These are phyloP conservation scores for Phlebiopsis flavidoalba DNA, from an alignment of 768 basidiomycete genomes.

Conservation along the genomic window DNA sequence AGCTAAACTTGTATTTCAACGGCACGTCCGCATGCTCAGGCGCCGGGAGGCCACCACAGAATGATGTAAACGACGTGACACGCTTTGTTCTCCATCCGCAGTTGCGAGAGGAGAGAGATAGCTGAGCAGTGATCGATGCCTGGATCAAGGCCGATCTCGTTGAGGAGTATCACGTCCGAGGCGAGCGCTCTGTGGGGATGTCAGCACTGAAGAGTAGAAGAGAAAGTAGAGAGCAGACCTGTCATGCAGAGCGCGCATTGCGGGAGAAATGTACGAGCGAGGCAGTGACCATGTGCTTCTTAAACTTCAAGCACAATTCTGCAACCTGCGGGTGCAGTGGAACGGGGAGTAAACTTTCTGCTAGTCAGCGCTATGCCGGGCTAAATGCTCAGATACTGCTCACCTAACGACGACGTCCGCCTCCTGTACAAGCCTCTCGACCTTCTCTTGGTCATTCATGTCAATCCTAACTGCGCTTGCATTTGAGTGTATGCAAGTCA, in stretches of 20 bases:
- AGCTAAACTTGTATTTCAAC: conserved; percentile 89
- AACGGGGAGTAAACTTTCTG: conserved; percentile 70
- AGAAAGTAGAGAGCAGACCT: conserved; percentile 39
- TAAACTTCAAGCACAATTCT: conserved; percentile 59
- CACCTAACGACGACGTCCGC: conserved; percentile 86
- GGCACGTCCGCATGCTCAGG: conserved; percentile 63
- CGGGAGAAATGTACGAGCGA: conserved; percentile 82
- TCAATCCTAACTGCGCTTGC: conserved; percentile 57
- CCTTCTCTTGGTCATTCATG: conserved; percentile 41
- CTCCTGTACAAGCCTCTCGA: conserved; percentile 48
- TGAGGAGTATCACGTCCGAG: conserved; percentile 69
- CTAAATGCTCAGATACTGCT: conserved; percentile 13
- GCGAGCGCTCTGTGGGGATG: conserved; percentile 45
- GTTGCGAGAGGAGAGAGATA: conserved; percentile 54
- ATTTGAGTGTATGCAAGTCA: conserved; percentile 42
- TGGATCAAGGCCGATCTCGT: conserved; percentile 88
- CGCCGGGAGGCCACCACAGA: conserved; percentile 90
- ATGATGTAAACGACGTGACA: conserved; percentile 75
- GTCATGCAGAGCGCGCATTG: conserved; percentile 63
- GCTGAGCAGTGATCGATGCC: conserved; percentile 90
- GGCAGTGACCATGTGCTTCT: conserved; percentile 82
- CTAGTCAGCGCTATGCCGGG: not conserved
- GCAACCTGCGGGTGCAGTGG: conserved; percentile 69
- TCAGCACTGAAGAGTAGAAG: not conserved
- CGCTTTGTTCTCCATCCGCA: conserved; percentile 47